Conservation (phyloP, 2,329 filamentous ascomycete genomes). For the Hypoxylon sp. region DNA sequence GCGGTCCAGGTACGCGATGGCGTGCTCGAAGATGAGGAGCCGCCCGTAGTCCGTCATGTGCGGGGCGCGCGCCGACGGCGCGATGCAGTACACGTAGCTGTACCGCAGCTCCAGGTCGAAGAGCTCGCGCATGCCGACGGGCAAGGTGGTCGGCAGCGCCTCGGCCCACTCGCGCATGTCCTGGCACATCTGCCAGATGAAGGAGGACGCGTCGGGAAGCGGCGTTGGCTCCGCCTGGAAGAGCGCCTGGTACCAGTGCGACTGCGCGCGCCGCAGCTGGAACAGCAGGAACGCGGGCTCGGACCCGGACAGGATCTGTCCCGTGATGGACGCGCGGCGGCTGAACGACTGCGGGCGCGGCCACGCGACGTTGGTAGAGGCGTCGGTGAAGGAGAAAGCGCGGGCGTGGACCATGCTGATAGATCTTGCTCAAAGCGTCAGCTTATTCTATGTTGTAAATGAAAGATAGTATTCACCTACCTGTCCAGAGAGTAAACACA, state of each 20-base stretch:
- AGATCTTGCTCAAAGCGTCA: slow-evolving; percentile 50
- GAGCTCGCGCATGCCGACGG: slow-evolving; percentile 75
- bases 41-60: slow-evolving; percentile 81
- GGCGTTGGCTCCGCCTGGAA: slow-evolving; percentile 80
- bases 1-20: slow-evolving; percentile 81
- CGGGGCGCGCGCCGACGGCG: slow-evolving; percentile 80
- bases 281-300: slow-evolving; percentile 83
- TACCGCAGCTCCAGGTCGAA: slow-evolving; percentile 92
- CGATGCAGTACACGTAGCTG: slow-evolving; percentile 89
- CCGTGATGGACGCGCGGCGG: slow-evolving; percentile 57
- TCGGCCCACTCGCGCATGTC: slow-evolving; percentile 86
- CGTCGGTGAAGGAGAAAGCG: slow-evolving; percentile 94
- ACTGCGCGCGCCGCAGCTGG: slow-evolving; percentile 85
- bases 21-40: slow-evolving; percentile 85
- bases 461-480: slow-evolving; percentile 57
- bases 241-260: slow-evolving; percentile 87
- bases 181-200: slow-evolving; percentile 80
- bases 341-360: slow-evolving; percentile 66
- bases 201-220: slow-evolving; percentile 75
- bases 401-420: slow-evolving; percentile 90
- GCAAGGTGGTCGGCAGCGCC: slow-evolving; percentile 74
- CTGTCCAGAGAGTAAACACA: slow-evolving; percentile 91
- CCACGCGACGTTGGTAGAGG: slow-evolving; percentile 83
- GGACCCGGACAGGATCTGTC: slow-evolving; percentile 64
- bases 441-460: not conserved